Evolutionary conservation across 768 basidiomycete species (phyloP).

Genomic region (Hydnum rufescens): DNA sequence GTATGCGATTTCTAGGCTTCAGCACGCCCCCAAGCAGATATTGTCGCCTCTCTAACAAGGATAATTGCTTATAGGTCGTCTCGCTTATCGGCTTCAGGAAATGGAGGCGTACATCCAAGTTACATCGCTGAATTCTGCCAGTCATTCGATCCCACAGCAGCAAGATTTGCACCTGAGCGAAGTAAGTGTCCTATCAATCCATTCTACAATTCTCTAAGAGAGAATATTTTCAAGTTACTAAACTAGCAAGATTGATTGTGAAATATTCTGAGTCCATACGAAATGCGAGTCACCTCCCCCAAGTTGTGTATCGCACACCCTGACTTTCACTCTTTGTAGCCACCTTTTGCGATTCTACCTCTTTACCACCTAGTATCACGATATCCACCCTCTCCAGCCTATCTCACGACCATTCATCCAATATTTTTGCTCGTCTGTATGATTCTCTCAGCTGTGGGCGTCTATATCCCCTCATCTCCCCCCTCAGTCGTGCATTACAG

Average conservation of each 20-base stretch:
- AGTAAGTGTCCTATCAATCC: constrained; percentile 22
- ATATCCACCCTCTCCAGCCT: constrained; percentile 34
- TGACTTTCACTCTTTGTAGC: constrained; percentile 15
- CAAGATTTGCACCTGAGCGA: constrained; percentile 47
- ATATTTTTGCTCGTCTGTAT: constrained; percentile 36
- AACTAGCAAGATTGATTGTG: constrained; percentile 44
- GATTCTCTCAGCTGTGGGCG: neutral
- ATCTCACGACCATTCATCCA: constrained; percentile 52
- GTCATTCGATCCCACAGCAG: constrained; percentile 40
- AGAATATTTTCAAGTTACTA: constrained; percentile 29
- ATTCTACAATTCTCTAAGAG: constrained; percentile 2
- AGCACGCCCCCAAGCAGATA: neutral
- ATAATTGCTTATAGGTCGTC: constrained; percentile 30
- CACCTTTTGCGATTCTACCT: constrained; percentile 32
- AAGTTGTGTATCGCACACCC: neutral
- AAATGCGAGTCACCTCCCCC: constrained; percentile 26
- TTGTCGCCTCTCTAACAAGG: neutral
- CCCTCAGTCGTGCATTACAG: constrained; percentile 37
- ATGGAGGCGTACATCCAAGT: constrained; percentile 23
- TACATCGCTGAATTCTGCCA: constrained; percentile 39
- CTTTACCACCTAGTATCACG: constrained; percentile 39
- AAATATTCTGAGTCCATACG: constrained; percentile 28
- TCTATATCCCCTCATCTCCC: no score
- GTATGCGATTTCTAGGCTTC: constrained; percentile 25
- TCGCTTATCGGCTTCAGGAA: constrained; percentile 26